These are phyloP conservation scores for Candida qinlingensis DNA, from an alignment of 805 yeast genomes.

Conservation along the genomic window DNA sequence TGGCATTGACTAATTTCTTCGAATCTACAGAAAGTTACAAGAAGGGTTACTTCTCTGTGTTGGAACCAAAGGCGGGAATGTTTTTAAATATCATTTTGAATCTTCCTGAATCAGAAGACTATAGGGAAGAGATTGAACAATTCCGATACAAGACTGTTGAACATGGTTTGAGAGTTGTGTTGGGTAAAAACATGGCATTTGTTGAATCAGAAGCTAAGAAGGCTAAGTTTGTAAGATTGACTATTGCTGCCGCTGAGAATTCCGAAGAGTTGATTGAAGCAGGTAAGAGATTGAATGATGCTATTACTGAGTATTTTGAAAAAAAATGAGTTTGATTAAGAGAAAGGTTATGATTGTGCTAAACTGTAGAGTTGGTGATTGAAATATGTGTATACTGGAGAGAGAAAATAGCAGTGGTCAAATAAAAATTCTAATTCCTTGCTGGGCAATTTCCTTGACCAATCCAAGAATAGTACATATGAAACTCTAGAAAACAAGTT, in stretches of 20 bases:
- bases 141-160: constrained; percentile 33
- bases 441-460: no score
- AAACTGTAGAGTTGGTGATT: no score
- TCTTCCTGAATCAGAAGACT: constrained; percentile 3
- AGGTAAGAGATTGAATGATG: constrained; percentile 42
- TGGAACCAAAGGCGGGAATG: constrained; percentile 71
- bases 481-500: no score
- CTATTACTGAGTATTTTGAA: constrained; percentile 41
- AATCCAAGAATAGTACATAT: no score
- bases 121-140: constrained; percentile 17
- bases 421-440: no score
- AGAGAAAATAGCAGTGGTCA: no score
- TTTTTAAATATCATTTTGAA: constrained; percentile 52
- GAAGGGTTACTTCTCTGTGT: constrained; percentile 29
- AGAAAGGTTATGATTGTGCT: background rate
- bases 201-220: constrained; percentile 33
- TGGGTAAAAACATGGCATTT: constrained; percentile 55
- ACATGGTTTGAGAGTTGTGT: constrained; percentile 52
- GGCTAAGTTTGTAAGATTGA: constrained; percentile 51
- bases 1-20: constrained; percentile 52
- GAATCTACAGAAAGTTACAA: constrained; percentile 36
- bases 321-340: constrained; percentile 4
- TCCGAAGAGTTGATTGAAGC: constrained; percentile 46
- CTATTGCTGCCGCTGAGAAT: constrained; percentile 48
- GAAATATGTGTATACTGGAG: no score